Conservation (phyloP, 202 grass and related monocot genomes). For the Carex arenaria region DNA sequence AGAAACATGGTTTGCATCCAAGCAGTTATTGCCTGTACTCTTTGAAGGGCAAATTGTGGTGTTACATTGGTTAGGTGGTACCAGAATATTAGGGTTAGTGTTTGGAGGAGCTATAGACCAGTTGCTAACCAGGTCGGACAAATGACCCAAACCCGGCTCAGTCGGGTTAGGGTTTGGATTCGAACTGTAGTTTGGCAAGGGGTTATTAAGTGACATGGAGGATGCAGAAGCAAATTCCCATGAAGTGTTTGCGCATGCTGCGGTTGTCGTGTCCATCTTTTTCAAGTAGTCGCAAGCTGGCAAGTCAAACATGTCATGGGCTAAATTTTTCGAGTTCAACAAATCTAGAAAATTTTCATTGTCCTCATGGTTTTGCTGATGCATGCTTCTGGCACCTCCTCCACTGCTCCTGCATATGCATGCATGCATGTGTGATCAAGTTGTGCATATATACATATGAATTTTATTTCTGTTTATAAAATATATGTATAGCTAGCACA, state of each 20-base stretch:
- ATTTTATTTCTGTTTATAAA: not conserved
- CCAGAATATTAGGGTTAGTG: slow-evolving; percentile 25
- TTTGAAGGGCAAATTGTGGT: slow-evolving; percentile 5
- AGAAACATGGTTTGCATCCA: slow-evolving; percentile 28
- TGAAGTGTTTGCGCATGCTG: slow-evolving; percentile 2
- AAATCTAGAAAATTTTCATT: slow-evolving; percentile 70
- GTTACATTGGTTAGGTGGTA: slow-evolving; percentile 13
- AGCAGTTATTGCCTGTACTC: not conserved
- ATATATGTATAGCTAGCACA: not conserved
- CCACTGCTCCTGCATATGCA: slow-evolving; percentile 38
- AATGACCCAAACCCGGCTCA: slow-evolving; percentile 20
- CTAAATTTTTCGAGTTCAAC: slow-evolving; percentile 58
- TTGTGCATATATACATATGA: not conserved
- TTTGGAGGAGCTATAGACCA: slow-evolving; percentile 83
- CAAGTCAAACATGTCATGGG: slow-evolving; percentile 59
- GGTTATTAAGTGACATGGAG: slow-evolving; percentile 28
- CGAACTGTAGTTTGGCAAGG: slow-evolving; percentile 28
- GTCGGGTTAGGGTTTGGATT: slow-evolving; percentile 12
- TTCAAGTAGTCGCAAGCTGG: slow-evolving; percentile 88
- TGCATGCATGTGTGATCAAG: slow-evolving; percentile 9
- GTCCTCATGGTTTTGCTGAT: slow-evolving; percentile 42
- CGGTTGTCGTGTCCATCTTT: slow-evolving; percentile 53
- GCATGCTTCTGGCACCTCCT: slow-evolving; percentile 44
- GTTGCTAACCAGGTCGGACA: slow-evolving; percentile 73
- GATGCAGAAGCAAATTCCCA: slow-evolving; percentile 23